Evolutionary conservation across 371 early-diverging fungal genomes (phyloP), one percentile per base, ranked within the genome.

Genomic region (Mucor ambiguus): DNA sequence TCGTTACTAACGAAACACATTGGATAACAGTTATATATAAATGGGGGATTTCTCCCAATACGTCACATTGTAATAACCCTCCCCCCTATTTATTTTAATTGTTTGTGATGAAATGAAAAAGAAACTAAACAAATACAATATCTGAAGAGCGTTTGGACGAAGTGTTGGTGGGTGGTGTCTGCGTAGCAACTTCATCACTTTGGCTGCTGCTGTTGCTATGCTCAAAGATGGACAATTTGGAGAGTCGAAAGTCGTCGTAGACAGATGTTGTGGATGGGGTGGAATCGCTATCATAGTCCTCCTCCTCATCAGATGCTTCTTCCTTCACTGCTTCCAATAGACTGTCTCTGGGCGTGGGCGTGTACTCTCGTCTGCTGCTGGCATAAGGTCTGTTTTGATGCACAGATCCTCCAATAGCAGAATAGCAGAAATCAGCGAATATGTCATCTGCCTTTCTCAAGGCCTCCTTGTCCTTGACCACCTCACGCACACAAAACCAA

Each of bases 401-500:
- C 28, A 28, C 46, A 43, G 64, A 44, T 37, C 49, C 35, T 8
- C 60, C 55, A 60, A 64, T 72, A n/a, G 74, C 60, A 0, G 69
- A 64, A 60, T 74, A 78, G 30, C 71, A 70, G 54, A 82, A 82
- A 24, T 82, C 78, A 16, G 76, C 83, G 74, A 80, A 79, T 16
- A 63, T 65, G 8, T 61, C 44, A 68, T 83, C 81, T 24, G 76
- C 79, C 29, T 74, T 69, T 35, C 66, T 60, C 9, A 79, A n/a
- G 3, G 75, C 70, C 22, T 54, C 54, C 56, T 77, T 73, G 57
- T 83, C 83, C 57, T 77, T 79, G 35, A 83, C 81, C 0, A 81
- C 78, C 56, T 83, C 83, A 49, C 81, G 72, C 14, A 83, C 81
- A 61, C 76, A 75, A 59, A 83, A 83, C 81, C 78, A 83, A 54